These are phyloP conservation scores for Lablab purpureus DNA, from an alignment of 306 rosid genomes.

Conservation along the genomic window DNA sequence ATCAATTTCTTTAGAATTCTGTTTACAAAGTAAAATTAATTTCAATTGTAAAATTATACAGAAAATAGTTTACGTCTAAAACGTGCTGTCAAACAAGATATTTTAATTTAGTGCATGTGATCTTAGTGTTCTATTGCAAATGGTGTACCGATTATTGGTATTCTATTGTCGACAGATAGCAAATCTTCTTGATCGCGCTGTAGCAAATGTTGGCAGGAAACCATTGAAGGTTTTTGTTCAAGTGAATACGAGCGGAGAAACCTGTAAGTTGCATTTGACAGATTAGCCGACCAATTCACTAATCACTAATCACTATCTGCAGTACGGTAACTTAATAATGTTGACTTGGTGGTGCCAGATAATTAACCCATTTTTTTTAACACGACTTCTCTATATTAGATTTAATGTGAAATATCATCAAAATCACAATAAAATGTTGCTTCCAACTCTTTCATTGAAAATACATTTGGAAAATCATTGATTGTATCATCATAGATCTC, in stretches of 20 bases:
- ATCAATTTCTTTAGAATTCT: constrained; percentile 8
- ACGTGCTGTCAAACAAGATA: constrained; percentile 10
- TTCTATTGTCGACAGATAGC: constrained; percentile 67
- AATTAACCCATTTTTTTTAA: neutral
- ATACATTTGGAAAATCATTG: neutral
- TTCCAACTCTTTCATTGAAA: constrained; percentile 23
- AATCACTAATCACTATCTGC: neutral
- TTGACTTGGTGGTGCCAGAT: constrained; percentile 32
- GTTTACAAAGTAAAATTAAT: neutral
- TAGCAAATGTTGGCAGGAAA: constrained; percentile 77
- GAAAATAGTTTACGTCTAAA: neutral
- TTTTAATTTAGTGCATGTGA: constrained; percentile 26
- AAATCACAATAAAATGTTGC: constrained; percentile 1
- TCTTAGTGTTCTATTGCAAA: constrained; percentile 17
- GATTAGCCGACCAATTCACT: constrained; percentile 18
- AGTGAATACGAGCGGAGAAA: constrained; percentile 99
- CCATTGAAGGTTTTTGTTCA: constrained; percentile 86
- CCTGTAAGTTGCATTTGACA: constrained; percentile 59
- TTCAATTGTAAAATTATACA: neutral
- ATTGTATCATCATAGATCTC: neutral
- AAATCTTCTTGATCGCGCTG: constrained; percentile 71
- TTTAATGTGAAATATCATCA: constrained; percentile 20
- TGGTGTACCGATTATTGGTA: constrained; percentile 13
- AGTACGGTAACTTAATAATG: constrained; percentile 11
- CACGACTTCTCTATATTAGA: neutral